Evolutionary conservation across 768 basidiomycete genomes (phyloP).

Genomic region (Suillus subalutaceus): DNA sequence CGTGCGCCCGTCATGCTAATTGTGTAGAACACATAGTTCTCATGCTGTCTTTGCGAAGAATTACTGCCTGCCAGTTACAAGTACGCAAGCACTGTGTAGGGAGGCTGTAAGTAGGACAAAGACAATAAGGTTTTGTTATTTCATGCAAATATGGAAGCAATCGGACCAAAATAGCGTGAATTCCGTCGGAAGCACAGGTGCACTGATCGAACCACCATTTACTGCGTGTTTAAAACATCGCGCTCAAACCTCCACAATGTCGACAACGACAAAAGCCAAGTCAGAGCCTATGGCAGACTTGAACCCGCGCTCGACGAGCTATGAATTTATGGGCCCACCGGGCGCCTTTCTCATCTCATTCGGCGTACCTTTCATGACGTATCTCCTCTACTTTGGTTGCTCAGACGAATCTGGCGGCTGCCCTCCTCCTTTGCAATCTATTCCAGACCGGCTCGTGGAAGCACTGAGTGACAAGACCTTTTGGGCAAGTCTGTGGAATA

Average conservation of each 20-base stretch:
- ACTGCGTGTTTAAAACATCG: background rate
- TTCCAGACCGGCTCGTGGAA: conserved; percentile 47
- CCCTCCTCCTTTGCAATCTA: conserved; percentile 50
- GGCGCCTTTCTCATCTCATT: conserved; percentile 74
- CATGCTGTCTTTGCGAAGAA: background rate
- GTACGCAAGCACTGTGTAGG: no score
- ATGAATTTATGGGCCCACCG: conserved; percentile 83
- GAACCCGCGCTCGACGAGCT: conserved; percentile 72
- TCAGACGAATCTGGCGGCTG: conserved; percentile 73
- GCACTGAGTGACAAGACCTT: conserved; percentile 53
- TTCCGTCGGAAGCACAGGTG: background rate
- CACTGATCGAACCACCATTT: background rate
- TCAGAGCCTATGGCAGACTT: conserved; percentile 31
- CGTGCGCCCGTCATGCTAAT: background rate
- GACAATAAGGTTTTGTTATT: background rate
- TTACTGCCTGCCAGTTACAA: background rate
- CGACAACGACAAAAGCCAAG: conserved; percentile 16
- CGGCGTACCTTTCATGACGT: conserved; percentile 70
- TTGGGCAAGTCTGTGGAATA: conserved; percentile 85
- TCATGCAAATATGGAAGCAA: conserved; percentile 3
- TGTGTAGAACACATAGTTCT: background rate
- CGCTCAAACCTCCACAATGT: conserved; percentile 17
- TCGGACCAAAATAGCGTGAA: conserved; percentile 1
- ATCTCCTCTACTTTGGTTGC: conserved; percentile 78
- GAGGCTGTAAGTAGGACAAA: background rate